A percentile compares a stretch with the other conserved stretches of the same genome.
These are phyloP conservation scores for Metschnikowia shivogae DNA, from an alignment of 805 yeast genomes.

Conservation along the genomic window DNA sequence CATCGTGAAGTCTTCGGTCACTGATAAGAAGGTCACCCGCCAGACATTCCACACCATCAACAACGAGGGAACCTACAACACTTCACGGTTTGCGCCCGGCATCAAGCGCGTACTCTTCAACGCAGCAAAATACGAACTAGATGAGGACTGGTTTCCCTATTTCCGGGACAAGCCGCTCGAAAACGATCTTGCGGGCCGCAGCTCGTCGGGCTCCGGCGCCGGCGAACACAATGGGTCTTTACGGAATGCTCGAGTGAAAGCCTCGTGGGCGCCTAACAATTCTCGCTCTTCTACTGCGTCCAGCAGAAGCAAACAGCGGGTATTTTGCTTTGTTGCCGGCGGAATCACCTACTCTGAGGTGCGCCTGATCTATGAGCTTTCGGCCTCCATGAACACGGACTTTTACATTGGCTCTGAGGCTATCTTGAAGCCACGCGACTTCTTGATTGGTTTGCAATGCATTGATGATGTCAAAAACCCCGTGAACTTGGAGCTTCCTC, in stretches of 20 bases:
- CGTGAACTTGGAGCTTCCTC: slow-evolving; percentile 37
- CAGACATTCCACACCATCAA: slow-evolving; percentile 54
- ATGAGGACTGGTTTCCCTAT: slow-evolving; percentile 63
- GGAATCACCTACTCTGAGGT: slow-evolving; percentile 84
- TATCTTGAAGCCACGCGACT: slow-evolving; percentile 49
- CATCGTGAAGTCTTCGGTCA: slow-evolving; percentile 41
- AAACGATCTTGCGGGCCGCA: slow-evolving; percentile 32
- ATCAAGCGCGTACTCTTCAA: slow-evolving; percentile 54
- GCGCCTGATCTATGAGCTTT: slow-evolving; percentile 68
- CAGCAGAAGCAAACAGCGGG: slow-evolving; percentile 47
- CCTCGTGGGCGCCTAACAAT: slow-evolving; percentile 19
- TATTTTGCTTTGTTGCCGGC: slow-evolving; percentile 82
- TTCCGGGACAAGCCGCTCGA: slow-evolving; percentile 68
- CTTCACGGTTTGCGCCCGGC: slow-evolving; percentile 73
- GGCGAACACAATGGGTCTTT: slow-evolving; percentile 11
- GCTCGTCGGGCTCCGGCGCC: background rate
- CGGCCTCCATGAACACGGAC: slow-evolving; percentile 60
- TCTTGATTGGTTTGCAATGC: slow-evolving; percentile 39
- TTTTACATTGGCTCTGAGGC: slow-evolving; percentile 40
- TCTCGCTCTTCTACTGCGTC: slow-evolving; percentile 16
- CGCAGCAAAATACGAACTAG: slow-evolving; percentile 49
- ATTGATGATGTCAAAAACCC: slow-evolving; percentile 36
- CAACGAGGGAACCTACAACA: slow-evolving; percentile 51
- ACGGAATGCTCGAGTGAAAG: slow-evolving; percentile 17
- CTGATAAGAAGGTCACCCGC: slow-evolving; percentile 43